phyloP scores from a whole-genome alignment of 129 eudicot genomes.

The Flaveria brownii region DNA sequence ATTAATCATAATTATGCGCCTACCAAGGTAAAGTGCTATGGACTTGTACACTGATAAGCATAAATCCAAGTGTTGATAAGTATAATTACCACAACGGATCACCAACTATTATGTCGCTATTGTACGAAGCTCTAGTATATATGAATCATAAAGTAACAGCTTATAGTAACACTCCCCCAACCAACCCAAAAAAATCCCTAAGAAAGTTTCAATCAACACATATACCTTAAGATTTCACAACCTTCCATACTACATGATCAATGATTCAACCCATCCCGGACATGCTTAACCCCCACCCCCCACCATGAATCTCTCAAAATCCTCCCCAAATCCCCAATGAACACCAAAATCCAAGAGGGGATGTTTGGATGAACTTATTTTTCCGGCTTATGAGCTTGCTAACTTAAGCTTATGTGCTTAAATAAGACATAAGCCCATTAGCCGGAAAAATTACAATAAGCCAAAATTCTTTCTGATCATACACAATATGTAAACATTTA shows the following conservation, averaged over 20 bases:
- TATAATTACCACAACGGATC: not conserved
- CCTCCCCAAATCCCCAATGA: not conserved
- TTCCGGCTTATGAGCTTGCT: not conserved
- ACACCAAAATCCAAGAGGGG: not conserved
- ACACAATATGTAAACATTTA: conserved; percentile 7
- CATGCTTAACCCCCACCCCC: not conserved
- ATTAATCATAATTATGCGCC: not conserved
- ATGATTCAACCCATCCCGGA: not conserved
- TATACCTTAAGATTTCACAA: no score
- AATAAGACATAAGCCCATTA: not conserved
- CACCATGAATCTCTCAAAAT: not conserved
- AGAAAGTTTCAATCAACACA: no score
- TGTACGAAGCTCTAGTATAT: no score
- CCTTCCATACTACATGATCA: no score
- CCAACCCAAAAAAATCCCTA: no score
- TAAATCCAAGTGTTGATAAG: not conserved
- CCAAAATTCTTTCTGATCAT: not conserved
- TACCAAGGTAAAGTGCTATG: conserved; percentile 5
- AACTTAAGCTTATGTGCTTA: not conserved
- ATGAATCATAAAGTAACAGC: not conserved
- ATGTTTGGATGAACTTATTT: not conserved
- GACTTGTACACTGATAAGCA: not conserved
- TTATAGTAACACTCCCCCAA: not conserved
- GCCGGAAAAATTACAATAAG: not conserved
- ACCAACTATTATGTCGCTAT: no score